These are phyloP conservation scores for Ephemerocybe angulata DNA, from an alignment of 768 basidiomycete species.

Conservation along the genomic window DNA sequence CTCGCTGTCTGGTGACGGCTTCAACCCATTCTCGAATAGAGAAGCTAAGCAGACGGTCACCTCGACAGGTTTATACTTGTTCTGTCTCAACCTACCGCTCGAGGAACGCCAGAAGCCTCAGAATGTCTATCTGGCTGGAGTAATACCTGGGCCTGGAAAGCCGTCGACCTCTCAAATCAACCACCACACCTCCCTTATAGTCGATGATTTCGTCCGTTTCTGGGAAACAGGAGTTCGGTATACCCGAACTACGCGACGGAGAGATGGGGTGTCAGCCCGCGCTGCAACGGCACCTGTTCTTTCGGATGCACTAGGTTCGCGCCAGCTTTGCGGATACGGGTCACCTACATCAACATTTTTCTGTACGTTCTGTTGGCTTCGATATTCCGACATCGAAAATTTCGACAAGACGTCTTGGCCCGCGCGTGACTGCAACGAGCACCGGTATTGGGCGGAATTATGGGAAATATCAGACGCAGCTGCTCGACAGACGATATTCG, in stretches of 20 bases:
- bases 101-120: slow-evolving; percentile 22
- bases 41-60: slow-evolving; percentile 21
- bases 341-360: slow-evolving; percentile 12
- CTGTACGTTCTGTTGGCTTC: slow-evolving; percentile 16
- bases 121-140: slow-evolving; percentile 34
- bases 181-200: slow-evolving; percentile 29
- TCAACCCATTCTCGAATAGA: slow-evolving; percentile 28
- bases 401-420: slow-evolving; percentile 18
- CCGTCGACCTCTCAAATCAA: slow-evolving; percentile 32
- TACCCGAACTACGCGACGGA: slow-evolving; percentile 15
- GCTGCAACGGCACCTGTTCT: slow-evolving; percentile 27
- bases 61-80: slow-evolving; percentile 25
- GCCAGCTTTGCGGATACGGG: slow-evolving; percentile 23
- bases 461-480: not conserved
- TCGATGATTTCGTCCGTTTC: slow-evolving; percentile 30
- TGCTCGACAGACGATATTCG: slow-evolving; percentile 1
- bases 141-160: slow-evolving; percentile 37
- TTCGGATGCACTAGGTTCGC: slow-evolving; percentile 28
- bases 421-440: not conserved
- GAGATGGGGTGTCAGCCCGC: slow-evolving; percentile 19
- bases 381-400: slow-evolving; percentile 16
- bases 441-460: not conserved
- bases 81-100: slow-evolving; percentile 31
- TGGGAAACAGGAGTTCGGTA: slow-evolving; percentile 28
- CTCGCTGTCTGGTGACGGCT: slow-evolving; percentile 28